These are phyloP conservation scores for Stachybotrys chlorohalonatus DNA, from an alignment of 2,329 filamentous ascomycete species.

Conservation along the genomic window DNA sequence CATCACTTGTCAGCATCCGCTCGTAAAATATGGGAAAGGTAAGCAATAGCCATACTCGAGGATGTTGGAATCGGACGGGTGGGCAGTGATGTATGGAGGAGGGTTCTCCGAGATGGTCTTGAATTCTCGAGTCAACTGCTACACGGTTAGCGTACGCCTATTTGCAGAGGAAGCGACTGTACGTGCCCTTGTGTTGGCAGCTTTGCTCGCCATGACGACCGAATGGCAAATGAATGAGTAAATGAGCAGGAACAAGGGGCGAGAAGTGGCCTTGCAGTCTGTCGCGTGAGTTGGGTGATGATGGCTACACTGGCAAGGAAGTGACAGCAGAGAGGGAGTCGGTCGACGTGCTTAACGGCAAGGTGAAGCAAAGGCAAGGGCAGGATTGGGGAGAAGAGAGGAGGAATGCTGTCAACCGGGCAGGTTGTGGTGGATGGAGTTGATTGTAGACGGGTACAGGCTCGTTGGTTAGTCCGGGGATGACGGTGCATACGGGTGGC, in stretches of 20 bases:
- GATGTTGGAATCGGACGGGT: slow-evolving; percentile 85
- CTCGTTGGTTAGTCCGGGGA: background rate
- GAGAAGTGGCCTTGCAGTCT: background rate
- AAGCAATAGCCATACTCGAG: slow-evolving; percentile 55
- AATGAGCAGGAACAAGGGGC: background rate
- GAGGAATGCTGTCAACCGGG: background rate
- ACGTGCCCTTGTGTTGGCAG: slow-evolving; percentile 62
- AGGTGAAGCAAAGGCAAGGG: background rate
- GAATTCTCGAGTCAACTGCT: slow-evolving; percentile 52
- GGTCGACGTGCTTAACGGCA: background rate
- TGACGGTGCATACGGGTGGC: background rate
- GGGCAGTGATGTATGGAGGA: slow-evolving; percentile 79
- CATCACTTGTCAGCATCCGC: slow-evolving; percentile 6
- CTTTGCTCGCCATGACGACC: slow-evolving; percentile 56
- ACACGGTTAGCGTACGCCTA: slow-evolving; percentile 11
- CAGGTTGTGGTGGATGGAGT: background rate
- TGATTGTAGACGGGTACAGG: background rate
- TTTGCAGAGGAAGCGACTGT: background rate
- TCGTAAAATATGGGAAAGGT: too few species aligned
- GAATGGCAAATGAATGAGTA: background rate
- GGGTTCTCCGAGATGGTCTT: slow-evolving; percentile 62
- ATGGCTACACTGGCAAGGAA: background rate
- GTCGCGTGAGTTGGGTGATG: slow-evolving; percentile 10
- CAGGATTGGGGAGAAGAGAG: background rate
- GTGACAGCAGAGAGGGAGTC: background rate